phyloP scores from a whole-genome alignment of 768 basidiomycete genomes.

The Kwoniella botswanensis region DNA sequence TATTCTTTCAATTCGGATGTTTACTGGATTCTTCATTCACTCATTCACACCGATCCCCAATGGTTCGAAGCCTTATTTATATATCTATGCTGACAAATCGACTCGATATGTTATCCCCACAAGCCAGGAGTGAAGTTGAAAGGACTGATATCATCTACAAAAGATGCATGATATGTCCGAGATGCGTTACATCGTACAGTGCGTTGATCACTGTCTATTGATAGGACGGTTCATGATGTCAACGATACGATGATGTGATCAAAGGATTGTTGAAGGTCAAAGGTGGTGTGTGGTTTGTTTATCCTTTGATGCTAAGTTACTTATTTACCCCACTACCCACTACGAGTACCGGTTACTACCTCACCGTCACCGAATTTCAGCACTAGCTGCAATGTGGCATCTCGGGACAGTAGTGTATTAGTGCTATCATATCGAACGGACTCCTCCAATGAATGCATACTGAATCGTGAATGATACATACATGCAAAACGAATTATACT shows the following conservation, averaged over 20 bases:
- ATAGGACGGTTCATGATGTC: not conserved
- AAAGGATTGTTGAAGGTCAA: not conserved
- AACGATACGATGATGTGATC: not conserved
- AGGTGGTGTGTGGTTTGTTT: not conserved
- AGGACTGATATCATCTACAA: not conserved
- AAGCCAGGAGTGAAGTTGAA: not conserved
- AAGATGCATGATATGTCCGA: not conserved
- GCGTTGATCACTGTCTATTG: not conserved
- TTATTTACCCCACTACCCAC: not conserved
- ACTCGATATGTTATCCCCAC: not conserved
- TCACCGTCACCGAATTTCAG: not conserved
- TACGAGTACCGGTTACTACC: not conserved
- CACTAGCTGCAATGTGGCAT: not conserved
- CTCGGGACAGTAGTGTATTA: too few species aligned
- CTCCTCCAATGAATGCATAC: too few species aligned
- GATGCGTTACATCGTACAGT: not conserved
- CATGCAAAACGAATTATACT: too few species aligned
- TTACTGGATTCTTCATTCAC: not conserved
- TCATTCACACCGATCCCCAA: not conserved
- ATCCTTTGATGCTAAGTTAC: not conserved
- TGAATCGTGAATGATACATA: too few species aligned
- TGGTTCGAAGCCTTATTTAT: not conserved
- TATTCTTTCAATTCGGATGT: not conserved
- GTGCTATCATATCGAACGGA: too few species aligned
- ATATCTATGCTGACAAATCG: not conserved